Percentiles rank a stretch among this genome's conserved stretches.
phyloP scores from a whole-genome alignment of 2,329 filamentous ascomycete species.

The Penicillium sp. region DNA sequence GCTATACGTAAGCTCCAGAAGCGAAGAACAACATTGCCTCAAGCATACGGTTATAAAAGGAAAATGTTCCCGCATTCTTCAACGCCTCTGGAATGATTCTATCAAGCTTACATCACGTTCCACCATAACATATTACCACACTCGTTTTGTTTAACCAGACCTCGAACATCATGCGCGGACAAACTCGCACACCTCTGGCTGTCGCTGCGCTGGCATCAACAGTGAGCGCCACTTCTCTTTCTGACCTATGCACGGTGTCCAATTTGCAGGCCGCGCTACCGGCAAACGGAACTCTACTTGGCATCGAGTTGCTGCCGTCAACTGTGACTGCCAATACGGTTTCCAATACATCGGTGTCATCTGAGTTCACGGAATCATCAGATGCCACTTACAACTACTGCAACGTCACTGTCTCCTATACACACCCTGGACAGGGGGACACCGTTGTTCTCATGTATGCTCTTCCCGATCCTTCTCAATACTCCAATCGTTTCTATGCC shows the following conservation, averaged over 20 bases:
- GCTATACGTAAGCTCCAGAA: too few relatives aligned
- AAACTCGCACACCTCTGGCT: not conserved
- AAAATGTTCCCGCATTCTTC: too few relatives aligned
- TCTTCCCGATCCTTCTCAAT: constrained; percentile 33
- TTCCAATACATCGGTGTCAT: constrained; percentile 30
- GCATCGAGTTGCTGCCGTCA: constrained; percentile 40
- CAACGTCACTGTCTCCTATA: constrained; percentile 43
- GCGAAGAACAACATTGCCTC: too few relatives aligned
- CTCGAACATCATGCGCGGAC: constrained; percentile 25
- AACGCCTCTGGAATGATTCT: too few relatives aligned
- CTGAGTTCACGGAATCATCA: constrained; percentile 16
- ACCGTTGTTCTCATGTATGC: constrained; percentile 34
- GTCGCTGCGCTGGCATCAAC: constrained; percentile 23
- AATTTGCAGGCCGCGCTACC: constrained; percentile 43
- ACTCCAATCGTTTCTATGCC: constrained; percentile 45
- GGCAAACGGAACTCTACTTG: constrained; percentile 39
- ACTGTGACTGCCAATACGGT: constrained; percentile 39
- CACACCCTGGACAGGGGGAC: constrained; percentile 40
- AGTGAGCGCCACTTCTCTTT: constrained; percentile 32
- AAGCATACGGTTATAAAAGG: too few relatives aligned
- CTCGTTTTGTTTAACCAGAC: constrained; percentile 19
- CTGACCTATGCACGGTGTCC: constrained; percentile 41
- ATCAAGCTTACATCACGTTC: too few relatives aligned
- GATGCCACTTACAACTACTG: constrained; percentile 26
- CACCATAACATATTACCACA: not conserved